These are phyloP conservation scores for Aspergillus jensenii DNA, from an alignment of 2,329 filamentous ascomycete genomes.

Conservation along the genomic window DNA sequence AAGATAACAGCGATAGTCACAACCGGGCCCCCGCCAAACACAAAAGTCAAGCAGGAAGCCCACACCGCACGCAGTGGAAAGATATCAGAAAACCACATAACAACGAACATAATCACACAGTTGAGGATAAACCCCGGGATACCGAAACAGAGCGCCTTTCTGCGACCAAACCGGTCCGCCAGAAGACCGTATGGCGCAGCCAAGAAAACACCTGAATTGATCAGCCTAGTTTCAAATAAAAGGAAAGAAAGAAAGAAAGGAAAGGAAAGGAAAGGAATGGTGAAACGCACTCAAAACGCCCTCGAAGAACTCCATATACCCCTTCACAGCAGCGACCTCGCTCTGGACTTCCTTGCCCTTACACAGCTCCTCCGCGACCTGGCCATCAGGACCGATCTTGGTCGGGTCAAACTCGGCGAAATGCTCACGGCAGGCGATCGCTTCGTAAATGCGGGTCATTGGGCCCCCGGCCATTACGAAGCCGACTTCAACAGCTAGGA, in stretches of 20 bases:
- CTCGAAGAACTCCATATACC: conserved; percentile 52
- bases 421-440: conserved; percentile 49
- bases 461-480: conserved; percentile 46
- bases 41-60: conserved; percentile 47
- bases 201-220: conserved; percentile 42
- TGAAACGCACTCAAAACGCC: conserved; percentile 36
- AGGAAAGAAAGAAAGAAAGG: background rate
- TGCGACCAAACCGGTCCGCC: conserved; percentile 50
- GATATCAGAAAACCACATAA: conserved; percentile 39
- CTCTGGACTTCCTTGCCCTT: conserved; percentile 51
- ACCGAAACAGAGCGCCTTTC: conserved; percentile 44
- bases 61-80: conserved; percentile 50
- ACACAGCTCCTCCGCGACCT: conserved; percentile 49
- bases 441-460: conserved; percentile 50
- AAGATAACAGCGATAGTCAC: conserved; percentile 49
- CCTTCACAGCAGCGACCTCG: conserved; percentile 51
- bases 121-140: conserved; percentile 44
- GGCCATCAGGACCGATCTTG: conserved; percentile 42
- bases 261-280: too few species aligned
- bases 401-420: conserved; percentile 43
- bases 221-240: background rate
- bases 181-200: conserved; percentile 52
- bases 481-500: conserved; percentile 47
- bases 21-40: conserved; percentile 50
- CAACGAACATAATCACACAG: conserved; percentile 30